phyloP scores from a whole-genome alignment of 345 rosid genomes.

The Leavenworthia alabamica region DNA sequence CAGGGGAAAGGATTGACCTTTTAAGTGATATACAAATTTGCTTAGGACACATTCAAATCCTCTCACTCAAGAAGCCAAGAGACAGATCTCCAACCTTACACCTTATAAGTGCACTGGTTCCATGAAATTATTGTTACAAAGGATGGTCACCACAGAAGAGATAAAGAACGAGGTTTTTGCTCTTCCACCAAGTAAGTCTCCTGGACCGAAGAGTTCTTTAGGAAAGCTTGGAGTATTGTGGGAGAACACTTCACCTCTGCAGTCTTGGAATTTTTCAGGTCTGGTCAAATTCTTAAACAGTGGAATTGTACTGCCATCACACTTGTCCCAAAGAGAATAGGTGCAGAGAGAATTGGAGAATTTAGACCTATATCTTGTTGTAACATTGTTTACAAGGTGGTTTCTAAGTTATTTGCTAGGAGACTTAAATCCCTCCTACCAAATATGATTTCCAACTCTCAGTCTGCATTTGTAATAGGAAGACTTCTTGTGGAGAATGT shows the following conservation, averaged over 20 bases:
- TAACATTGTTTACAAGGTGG: neutral
- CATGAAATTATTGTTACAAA: rapidly evolving
- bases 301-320: neutral
- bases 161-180: neutral
- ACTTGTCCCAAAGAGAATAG: neutral
- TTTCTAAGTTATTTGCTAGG: neutral
- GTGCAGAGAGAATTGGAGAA: neutral
- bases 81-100: too few relatives aligned
- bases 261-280: neutral
- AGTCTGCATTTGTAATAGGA: neutral
- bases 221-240: rapidly evolving
- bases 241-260: neutral
- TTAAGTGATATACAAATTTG: too few relatives aligned
- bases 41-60: too few relatives aligned
- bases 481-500: too few relatives aligned
- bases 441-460: neutral
- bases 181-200: neutral
- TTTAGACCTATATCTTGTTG: neutral
- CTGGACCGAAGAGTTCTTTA: neutral
- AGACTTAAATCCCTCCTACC: neutral
- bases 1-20: too few relatives aligned
- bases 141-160: neutral
- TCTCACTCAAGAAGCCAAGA: too few relatives aligned
- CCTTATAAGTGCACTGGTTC: neutral
- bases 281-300: neutral